A percentile compares a stretch with the other conserved stretches of the same genome.
These are phyloP conservation scores for Chloris gayana DNA, from an alignment of 176 grass and related monocot species.

Conservation along the genomic window DNA sequence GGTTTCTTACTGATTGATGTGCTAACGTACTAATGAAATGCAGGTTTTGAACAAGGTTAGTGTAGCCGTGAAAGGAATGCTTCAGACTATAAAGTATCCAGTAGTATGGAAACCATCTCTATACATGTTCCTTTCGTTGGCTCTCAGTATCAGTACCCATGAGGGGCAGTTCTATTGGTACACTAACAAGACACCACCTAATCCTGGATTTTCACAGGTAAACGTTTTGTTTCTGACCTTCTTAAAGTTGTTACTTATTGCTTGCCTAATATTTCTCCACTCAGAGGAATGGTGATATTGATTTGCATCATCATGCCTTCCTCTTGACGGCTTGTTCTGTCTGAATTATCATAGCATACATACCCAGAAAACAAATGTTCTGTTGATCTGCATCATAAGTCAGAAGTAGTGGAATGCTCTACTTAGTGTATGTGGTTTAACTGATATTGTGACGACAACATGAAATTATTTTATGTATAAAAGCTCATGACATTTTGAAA, in stretches of 20 bases:
- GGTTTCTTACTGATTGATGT: conserved; percentile 22
- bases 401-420: neutral
- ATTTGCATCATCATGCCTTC: neutral
- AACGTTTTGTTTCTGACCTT: conserved; percentile 27
- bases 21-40: conserved; percentile 40
- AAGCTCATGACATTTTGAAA: neutral
- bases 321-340: neutral
- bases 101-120: conserved; percentile 87
- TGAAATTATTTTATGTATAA: conserved; percentile 2
- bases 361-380: neutral
- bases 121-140: conserved; percentile 83
- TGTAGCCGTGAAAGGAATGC: conserved; percentile 64
- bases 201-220: conserved; percentile 92
- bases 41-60: conserved; percentile 65
- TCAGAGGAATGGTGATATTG: conserved; percentile 1
- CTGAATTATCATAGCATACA: neutral
- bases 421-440: neutral
- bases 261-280: neutral
- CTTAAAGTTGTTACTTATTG: conserved; percentile 32
- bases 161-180: conserved; percentile 97
- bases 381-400: neutral
- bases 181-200: conserved; percentile 67
- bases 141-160: conserved; percentile 87
- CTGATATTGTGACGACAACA: neutral
- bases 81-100: conserved; percentile 66